Evolutionary conservation across 306 rosid genomes (phyloP), one percentile per base, ranked within the genome.

Genomic region (Vigna unguiculata): DNA sequence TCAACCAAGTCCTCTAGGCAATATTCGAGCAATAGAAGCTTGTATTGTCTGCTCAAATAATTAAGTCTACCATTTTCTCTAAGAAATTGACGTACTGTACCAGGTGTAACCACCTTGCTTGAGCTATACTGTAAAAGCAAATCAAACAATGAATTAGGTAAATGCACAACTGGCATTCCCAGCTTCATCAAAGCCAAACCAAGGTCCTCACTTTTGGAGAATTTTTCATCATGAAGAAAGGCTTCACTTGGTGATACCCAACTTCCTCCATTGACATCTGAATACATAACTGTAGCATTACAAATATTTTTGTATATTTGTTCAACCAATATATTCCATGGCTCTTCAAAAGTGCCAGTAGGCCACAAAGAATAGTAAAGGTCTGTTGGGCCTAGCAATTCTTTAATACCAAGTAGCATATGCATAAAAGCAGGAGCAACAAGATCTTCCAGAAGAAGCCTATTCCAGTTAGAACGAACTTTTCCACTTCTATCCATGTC

Each of bases 401-500:
- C 89, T 71, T 80, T 91, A 72, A 85, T 81, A n/a, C 90, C 87
- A 80, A 85, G 90, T 66, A 94, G 90, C 85, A 94, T 81, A 80
- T 89, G 86, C 30, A 82, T 80, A 84, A 94, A 94, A 49, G 96
- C 77, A 48, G 98, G 93, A 65, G 96, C 96, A 64, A 88, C 96
- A 72, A 87, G 80, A 74, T 94, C 98, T 82, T 94, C 95, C 75
- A 94, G 76, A 85, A 94, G 96, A 77, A 94, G 93, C 83, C 85
- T 92, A 87, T 94, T 94, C 98, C 98, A 94, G 67, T 65, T 78
- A 61, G 98, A 92, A 78, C 98, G 98, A 83, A 94, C 89, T 82
- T 87, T 94, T 70, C 98, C 98, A 77, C 96, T 89, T 86, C 96
- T 89, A 83, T 94, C 98, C 98, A 94, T 94, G 91, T 94, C 98